These are phyloP conservation scores for Rhodofomes roseus DNA, from an alignment of 1,284 basidiomycete species.

Conservation along the genomic window DNA sequence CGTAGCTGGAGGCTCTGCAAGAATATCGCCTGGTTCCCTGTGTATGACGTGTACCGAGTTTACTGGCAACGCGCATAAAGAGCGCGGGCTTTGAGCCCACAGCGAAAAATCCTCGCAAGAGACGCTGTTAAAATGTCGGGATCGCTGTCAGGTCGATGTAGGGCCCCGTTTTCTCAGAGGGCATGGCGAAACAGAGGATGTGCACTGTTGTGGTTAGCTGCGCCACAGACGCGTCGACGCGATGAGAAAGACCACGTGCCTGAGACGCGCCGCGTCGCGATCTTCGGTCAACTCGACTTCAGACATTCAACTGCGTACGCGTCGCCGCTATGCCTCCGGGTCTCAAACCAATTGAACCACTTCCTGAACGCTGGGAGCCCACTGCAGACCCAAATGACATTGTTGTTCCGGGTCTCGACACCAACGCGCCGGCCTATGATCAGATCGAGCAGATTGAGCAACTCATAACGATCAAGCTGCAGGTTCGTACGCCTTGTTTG, in stretches of 20 bases:
- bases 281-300: not conserved
- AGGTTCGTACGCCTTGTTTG: constrained; percentile 41
- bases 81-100: too few species aligned
- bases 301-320: not conserved
- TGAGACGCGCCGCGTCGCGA: too few species aligned
- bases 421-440: constrained; percentile 68
- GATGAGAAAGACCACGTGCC: too few species aligned
- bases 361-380: constrained; percentile 56
- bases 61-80: too few species aligned
- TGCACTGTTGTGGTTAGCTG: not conserved
- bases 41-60: too few species aligned
- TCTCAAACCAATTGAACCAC: constrained; percentile 27
- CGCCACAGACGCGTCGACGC: not conserved
- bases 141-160: not conserved
- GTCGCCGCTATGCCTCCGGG: constrained; percentile 4
- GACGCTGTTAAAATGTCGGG: too few species aligned
- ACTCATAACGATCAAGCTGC: constrained; percentile 85
- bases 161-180: too few species aligned
- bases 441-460: constrained; percentile 96
- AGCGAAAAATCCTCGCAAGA: too few species aligned
- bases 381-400: constrained; percentile 60
- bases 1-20: too few species aligned
- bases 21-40: too few species aligned
- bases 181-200: too few species aligned
- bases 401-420: constrained; percentile 72